phyloP scores from a whole-genome alignment of 108 stramenopile species.

The Cylindrotheca fusiformis region DNA sequence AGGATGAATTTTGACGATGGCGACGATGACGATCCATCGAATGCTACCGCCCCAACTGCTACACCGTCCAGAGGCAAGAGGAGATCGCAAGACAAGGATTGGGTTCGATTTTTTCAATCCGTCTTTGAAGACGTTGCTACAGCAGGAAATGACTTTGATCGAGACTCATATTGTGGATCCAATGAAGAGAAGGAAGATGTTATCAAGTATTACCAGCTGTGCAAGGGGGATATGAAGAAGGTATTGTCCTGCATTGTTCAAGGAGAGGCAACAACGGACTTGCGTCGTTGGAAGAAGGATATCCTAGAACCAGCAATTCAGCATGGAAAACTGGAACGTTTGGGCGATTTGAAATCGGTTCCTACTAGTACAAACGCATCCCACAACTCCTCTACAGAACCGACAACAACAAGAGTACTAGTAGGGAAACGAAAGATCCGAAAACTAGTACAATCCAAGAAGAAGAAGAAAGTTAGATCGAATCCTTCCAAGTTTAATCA shows the following conservation, averaged over 20 bases:
- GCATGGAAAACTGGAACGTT: slow-evolving; percentile 16
- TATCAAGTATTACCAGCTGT: slow-evolving; percentile 58
- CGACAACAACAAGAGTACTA: no score
- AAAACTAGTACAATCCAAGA: background rate
- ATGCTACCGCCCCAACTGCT: background rate
- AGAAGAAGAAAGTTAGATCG: background rate
- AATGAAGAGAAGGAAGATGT: slow-evolving; percentile 85
- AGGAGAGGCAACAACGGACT: slow-evolving; percentile 44
- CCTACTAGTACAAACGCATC: background rate
- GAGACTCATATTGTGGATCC: slow-evolving; percentile 72
- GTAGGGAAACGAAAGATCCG: background rate
- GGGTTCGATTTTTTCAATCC: background rate
- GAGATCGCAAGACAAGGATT: background rate
- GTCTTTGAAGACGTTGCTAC: slow-evolving; percentile 20
- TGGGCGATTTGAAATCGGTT: background rate
- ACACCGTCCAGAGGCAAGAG: background rate
- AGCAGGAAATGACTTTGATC: slow-evolving; percentile 47
- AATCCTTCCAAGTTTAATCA: background rate
- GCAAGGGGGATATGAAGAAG: slow-evolving; percentile 64
- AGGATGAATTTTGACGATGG: slow-evolving; percentile 34
- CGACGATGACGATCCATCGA: slow-evolving; percentile 12
- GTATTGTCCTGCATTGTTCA: slow-evolving; percentile 82
- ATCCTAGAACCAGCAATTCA: slow-evolving; percentile 74
- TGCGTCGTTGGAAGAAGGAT: slow-evolving; percentile 73
- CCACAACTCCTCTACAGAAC: background rate